Base-by-base conservation (phyloP, 352 stramenopile species). In the Phytophthora boehmeriae region DNA sequence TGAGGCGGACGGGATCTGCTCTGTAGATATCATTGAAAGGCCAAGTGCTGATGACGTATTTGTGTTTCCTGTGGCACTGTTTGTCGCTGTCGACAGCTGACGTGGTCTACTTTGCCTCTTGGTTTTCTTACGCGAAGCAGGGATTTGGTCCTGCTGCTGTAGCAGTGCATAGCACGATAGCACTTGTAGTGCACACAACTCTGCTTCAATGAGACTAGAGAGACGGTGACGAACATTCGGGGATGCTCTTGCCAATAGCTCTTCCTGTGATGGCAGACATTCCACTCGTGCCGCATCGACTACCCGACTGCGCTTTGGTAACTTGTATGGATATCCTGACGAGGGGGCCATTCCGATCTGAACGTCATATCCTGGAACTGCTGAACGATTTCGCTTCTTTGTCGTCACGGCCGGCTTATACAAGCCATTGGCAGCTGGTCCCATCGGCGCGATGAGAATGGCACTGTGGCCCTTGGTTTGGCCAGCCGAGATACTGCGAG, bases 101-200 rank as follows among this genome's bases (percentile, higher is more conserved):
- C 36, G 56, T 39, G 44, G 39, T 43, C 38, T 63, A 11, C 34
- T 34, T 46, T 68, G 71, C 20, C 50, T 34, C 34, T 67, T 76
- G 19, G 45, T 46, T 66, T 67, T 76, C 63, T 69, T 52, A 56
- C 46, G 25, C 53, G 63, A 54, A 49, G 23, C 34, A 54, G 44
- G 59, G 17, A 54, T 54, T 52, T 76, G 64, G 14, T 72, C 63
- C 32, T 87, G 60, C 39, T 87, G 80, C 55, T 85, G 80, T 11
- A 89, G 64, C 62, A 86, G 75, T 6, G 80, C 79, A 43, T 88
- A 90, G 60, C 80, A 90, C 35, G 79, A 91, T 4, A 94, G 78
- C 43, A 94, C 85, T 66, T 94, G 85, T 23, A 94, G 75, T 27
- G 85, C 85, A 45, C 81, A 92, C 39, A 94, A 59, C 56, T 94